Base-by-base conservation (phyloP, 163 green algal species). In the Picocystis sp. region DNA sequence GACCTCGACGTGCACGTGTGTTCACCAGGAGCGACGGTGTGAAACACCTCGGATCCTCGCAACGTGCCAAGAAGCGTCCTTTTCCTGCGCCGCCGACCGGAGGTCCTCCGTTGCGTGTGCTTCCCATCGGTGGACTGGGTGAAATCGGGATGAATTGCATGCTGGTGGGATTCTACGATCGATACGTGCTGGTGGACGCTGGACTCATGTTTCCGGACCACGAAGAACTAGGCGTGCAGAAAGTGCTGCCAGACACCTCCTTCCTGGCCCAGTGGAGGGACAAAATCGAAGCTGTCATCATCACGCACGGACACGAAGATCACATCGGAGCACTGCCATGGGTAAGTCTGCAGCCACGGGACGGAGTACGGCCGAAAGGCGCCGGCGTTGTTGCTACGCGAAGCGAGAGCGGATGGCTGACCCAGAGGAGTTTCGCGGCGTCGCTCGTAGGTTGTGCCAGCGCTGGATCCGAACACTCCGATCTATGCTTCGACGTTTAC, bases 111-210 rank as follows among this genome's bases (percentile, higher is more conserved):
- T 65, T 98, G 23, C 73, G 88, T 0, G 63, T 98, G 11, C 69
- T 98, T 57, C 90, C 90, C 29, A 86, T 98, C 22, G 90, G 90
- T 9, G 90, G 90, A 1, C 70, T 98, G 33, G 90, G 90, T 0
- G 89, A 98, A 70, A 98, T 98, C 53, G 90, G 90, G 54, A 98
- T 98, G 90, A 98, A 98, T 72, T 98, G 90, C 78, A 97, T 97
- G 90, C 73, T 98, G 21, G 71, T 96, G 12, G 90, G 90, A 2
- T 72, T 86, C 23, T 58, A 80, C 24, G 89, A 95, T 65, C 69
- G 90, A 17, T 98, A 96, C 77, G 89, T 98, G 58, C 67, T 98
- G 41, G 76, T 98, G 13, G 90, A 98, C 56, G 90, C 90, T 13
- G 90, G 90, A 1, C 81, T 98, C 55, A 93, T 98, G 86, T 98